Percentiles rank a stretch among this genome's conserved stretches.
Evolutionary conservation across 2,329 filamentous ascomycete species (phyloP).

Genomic region (Diaporthe citrichinensis): DNA sequence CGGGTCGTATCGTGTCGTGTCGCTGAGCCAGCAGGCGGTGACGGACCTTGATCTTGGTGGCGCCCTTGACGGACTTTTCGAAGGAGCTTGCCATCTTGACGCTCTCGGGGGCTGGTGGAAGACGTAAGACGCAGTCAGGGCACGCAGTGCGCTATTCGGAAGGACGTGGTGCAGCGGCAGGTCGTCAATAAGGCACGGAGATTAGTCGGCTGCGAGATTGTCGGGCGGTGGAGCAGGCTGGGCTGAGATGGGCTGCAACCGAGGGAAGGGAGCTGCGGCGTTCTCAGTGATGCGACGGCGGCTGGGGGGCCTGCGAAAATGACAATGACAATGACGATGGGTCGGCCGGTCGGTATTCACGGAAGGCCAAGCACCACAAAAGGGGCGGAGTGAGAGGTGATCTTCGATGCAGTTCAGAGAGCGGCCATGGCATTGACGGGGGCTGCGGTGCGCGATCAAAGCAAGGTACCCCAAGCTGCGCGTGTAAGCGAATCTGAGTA

Average conservation of each 20-base stretch:
- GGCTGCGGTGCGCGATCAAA: constrained; percentile 6
- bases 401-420: constrained; percentile 36
- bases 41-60: constrained; percentile 94
- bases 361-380: constrained; percentile 35
- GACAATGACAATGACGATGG: constrained; percentile 29
- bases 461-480: constrained; percentile 34
- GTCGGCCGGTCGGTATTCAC: constrained; percentile 28
- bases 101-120: not conserved
- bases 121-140: not conserved
- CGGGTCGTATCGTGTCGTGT: constrained; percentile 2
- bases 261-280: constrained; percentile 19
- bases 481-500: constrained; percentile 31
- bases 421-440: constrained; percentile 38
- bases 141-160: not conserved
- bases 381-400: constrained; percentile 27
- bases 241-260: constrained; percentile 28
- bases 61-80: constrained; percentile 99
- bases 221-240: constrained; percentile 31
- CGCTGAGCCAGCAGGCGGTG: constrained; percentile 6
- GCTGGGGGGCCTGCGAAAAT: constrained; percentile 25
- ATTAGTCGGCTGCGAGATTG: constrained; percentile 33
- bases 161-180: constrained; percentile 13
- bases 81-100: constrained; percentile 84
- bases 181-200: constrained; percentile 31
- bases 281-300: constrained; percentile 19